phyloP scores from a whole-genome alignment of 306 rosid species.

The Vigna radiata region DNA sequence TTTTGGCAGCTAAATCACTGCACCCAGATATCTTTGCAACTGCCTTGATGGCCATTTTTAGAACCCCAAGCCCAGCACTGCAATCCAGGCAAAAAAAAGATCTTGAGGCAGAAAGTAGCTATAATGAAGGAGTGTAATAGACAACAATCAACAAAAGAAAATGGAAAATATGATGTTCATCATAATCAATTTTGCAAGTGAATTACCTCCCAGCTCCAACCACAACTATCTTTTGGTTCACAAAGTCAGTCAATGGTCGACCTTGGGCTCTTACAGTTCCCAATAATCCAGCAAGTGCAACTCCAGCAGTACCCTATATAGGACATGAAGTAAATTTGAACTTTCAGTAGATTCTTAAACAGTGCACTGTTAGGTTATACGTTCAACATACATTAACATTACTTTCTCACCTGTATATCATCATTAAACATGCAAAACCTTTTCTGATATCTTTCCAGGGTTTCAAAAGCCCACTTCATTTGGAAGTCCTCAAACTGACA shows the following conservation, averaged over 20 bases:
- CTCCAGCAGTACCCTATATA: slow-evolving; percentile 98
- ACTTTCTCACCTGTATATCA: slow-evolving; percentile 86
- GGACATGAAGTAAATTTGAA: slow-evolving; percentile 46
- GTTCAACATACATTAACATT: slow-evolving; percentile 34
- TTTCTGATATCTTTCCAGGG: slow-evolving; percentile 89
- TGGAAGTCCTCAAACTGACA: slow-evolving; percentile 98
- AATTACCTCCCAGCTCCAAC: slow-evolving; percentile 99
- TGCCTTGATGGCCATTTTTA: slow-evolving; percentile 83
- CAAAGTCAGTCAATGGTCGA: slow-evolving; percentile 80
- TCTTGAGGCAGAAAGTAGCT: slow-evolving; percentile 41
- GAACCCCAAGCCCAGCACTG: slow-evolving; percentile 99
- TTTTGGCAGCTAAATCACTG: slow-evolving; percentile 65
- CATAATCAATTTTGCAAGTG: slow-evolving; percentile 30
- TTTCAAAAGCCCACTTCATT: slow-evolving; percentile 99
- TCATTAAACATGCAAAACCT: slow-evolving; percentile 98
- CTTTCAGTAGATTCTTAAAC: slow-evolving; percentile 31
- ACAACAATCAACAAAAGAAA: slow-evolving; percentile 38
- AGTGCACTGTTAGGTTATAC: slow-evolving; percentile 23
- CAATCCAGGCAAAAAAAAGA: slow-evolving; percentile 44
- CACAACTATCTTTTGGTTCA: slow-evolving; percentile 91
- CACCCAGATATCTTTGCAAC: slow-evolving; percentile 78
- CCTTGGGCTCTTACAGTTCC: slow-evolving; percentile 98
- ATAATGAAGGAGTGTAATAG: slow-evolving; percentile 38
- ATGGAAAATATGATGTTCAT: slow-evolving; percentile 34
- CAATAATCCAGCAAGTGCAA: slow-evolving; percentile 97